Percentiles rank a stretch among this genome's conserved stretches.
Conservation (phyloP, 2,329 filamentous ascomycete genomes). For the Celoporthe dispersa region DNA sequence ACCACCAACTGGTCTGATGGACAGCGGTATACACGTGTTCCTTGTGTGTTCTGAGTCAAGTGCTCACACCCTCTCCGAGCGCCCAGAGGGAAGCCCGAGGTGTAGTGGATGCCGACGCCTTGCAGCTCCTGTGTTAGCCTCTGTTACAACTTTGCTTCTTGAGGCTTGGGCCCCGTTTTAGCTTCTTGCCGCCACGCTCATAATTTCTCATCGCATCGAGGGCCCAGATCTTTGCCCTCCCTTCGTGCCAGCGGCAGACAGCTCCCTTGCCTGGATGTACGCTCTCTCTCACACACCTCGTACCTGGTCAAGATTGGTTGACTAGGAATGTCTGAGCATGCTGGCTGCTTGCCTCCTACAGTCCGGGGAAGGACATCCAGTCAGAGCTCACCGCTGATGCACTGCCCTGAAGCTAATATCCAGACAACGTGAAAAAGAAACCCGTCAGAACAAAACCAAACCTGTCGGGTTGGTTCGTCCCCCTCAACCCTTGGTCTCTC, state of each 20-base stretch:
- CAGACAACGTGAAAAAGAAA: neutral
- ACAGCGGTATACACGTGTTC: neutral
- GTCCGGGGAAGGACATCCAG: neutral
- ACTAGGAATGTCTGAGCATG: slow-evolving; percentile 1
- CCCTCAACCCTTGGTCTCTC: neutral
- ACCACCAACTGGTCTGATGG: neutral
- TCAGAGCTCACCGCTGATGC: neutral
- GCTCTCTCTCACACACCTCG: neutral
- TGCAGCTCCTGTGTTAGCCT: neutral
- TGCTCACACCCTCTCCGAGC: neutral
- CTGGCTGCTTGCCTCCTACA: slow-evolving; percentile 3
- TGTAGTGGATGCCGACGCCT: neutral
- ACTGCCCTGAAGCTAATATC: neutral
- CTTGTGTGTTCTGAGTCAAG: neutral
- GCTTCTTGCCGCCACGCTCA: neutral
- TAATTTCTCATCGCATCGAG: neutral
- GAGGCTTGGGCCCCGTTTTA: neutral
- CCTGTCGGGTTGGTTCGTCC: neutral
- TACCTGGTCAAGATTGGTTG: neutral
- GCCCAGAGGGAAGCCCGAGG: neutral
- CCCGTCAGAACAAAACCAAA: neutral
- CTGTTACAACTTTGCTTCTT: neutral
- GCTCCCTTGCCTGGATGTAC: neutral
- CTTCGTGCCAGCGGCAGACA: neutral
- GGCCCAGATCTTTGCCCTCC: slow-evolving; percentile 1